phyloP scores from a whole-genome alignment of 2,329 filamentous ascomycete species.

The Geosmithia flava region DNA sequence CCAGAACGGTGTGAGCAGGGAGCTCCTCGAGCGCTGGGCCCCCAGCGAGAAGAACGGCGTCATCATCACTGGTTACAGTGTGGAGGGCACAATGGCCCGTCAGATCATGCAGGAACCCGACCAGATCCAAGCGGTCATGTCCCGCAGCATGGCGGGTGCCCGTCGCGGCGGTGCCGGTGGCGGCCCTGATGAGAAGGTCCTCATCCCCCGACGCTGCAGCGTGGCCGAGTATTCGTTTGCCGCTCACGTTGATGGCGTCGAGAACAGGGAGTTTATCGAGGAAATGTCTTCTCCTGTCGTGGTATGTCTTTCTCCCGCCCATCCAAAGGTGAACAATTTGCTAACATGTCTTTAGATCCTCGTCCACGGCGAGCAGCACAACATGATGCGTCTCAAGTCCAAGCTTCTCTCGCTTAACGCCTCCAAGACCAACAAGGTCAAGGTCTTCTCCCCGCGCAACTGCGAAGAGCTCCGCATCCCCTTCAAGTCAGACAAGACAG shows the following conservation, averaged over 20 bases:
- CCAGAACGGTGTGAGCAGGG: constrained; percentile 87
- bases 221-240: constrained; percentile 94
- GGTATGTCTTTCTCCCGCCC: constrained; percentile 40
- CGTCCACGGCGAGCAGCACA: constrained; percentile 92
- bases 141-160: constrained; percentile 51
- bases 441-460: constrained; percentile 88
- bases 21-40: constrained; percentile 89
- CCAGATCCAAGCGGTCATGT: constrained; percentile 90
- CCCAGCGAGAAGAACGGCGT: constrained; percentile 96
- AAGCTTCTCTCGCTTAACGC: constrained; percentile 88
- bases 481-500: constrained; percentile 89
- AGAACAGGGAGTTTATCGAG: constrained; percentile 95
- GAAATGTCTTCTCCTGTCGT: constrained; percentile 87
- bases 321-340: not conserved
- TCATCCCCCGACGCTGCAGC: constrained; percentile 86
- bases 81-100: constrained; percentile 97
- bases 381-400: constrained; percentile 95
- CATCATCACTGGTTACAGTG: constrained; percentile 95
- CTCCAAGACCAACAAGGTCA: constrained; percentile 67
- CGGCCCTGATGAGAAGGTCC: constrained; percentile 66
- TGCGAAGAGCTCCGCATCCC: constrained; percentile 92
- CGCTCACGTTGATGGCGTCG: constrained; percentile 88
- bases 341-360: constrained; percentile 51
- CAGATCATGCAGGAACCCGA: constrained; percentile 92
- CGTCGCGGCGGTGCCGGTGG: constrained; percentile 48